phyloP scores from a whole-genome alignment of 2,329 filamentous ascomycete genomes.

The Fusarium nanum region DNA sequence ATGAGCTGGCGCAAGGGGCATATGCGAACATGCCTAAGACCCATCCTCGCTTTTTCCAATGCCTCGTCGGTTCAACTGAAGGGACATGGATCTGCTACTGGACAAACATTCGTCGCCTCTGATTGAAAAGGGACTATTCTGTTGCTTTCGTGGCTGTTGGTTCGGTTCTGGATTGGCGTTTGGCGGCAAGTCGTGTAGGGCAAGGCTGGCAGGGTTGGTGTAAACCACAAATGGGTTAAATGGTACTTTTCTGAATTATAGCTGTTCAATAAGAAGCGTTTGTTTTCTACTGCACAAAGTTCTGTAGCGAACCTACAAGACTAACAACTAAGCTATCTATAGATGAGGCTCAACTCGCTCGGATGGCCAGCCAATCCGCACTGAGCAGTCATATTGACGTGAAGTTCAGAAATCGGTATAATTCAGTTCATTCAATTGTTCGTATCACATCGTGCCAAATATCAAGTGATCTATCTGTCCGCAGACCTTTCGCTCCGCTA shows the following conservation, averaged over 20 bases:
- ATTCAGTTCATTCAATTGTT: constrained; percentile 35
- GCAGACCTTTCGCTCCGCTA: constrained; percentile 14
- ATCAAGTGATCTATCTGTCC: constrained; percentile 30
- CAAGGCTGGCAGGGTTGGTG: constrained; percentile 26
- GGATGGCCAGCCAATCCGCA: background rate
- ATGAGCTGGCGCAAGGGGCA: constrained; percentile 13
- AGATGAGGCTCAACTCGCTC: background rate
- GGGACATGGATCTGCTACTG: background rate
- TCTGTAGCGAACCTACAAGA: background rate
- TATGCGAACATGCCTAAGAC: background rate
- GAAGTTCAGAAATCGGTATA: background rate
- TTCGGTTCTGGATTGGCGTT: constrained; percentile 45
- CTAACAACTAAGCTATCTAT: background rate
- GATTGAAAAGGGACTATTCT: constrained; percentile 1
- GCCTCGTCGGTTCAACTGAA: background rate
- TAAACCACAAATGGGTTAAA: constrained; percentile 34
- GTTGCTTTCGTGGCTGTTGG: constrained; percentile 30
- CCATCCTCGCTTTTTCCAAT: background rate
- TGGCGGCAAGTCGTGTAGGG: constrained; percentile 36
- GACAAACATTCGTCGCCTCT: background rate
- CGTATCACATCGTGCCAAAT: constrained; percentile 34
- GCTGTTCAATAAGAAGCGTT: constrained; percentile 41
- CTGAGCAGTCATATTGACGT: background rate
- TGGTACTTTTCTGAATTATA: constrained; percentile 35
- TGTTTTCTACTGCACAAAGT: background rate